These are phyloP conservation scores for Porphyrellus sp. DNA, from an alignment of 1,284 basidiomycete genomes.

Conservation along the genomic window DNA sequence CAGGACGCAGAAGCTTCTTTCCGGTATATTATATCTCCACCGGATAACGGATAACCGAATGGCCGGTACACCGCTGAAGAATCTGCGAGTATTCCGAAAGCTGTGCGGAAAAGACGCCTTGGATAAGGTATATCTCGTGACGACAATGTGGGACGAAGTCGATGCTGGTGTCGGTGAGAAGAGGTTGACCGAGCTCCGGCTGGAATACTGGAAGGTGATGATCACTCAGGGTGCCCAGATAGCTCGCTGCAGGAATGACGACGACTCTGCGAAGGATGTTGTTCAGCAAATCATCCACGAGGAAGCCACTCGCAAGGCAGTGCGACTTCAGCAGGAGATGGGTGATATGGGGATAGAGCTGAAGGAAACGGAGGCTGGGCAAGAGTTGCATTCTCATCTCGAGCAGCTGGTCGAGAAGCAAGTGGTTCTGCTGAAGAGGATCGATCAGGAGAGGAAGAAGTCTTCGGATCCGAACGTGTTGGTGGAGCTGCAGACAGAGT, in stretches of 20 bases:
- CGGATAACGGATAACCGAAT: constrained; percentile 47
- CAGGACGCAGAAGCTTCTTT: constrained; percentile 31
- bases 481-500: constrained; percentile 10
- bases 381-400: constrained; percentile 7
- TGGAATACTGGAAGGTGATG: constrained; percentile 13
- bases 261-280: constrained; percentile 8
- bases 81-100: constrained; percentile 17
- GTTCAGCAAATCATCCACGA: constrained; percentile 4
- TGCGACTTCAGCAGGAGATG: constrained; percentile 15
- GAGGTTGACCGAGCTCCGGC: constrained; percentile 9
- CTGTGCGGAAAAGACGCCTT: background rate
- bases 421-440: constrained; percentile 2
- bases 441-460: constrained; percentile 4
- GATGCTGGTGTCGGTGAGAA: background rate
- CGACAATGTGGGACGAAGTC: background rate
- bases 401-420: constrained; percentile 7
- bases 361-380: constrained; percentile 6
- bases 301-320: background rate
- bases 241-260: constrained; percentile 3
- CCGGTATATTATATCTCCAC: constrained; percentile 49
- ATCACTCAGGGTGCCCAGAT: constrained; percentile 4
- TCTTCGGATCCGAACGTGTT: background rate
- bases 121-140: background rate
- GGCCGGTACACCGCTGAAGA: constrained; percentile 40
- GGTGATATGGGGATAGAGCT: constrained; percentile 1